Evolutionary conservation across 352 stramenopile species (phyloP), one percentile per base, ranked within the genome.

Genomic region (Globisporangium recalcitrans): DNA sequence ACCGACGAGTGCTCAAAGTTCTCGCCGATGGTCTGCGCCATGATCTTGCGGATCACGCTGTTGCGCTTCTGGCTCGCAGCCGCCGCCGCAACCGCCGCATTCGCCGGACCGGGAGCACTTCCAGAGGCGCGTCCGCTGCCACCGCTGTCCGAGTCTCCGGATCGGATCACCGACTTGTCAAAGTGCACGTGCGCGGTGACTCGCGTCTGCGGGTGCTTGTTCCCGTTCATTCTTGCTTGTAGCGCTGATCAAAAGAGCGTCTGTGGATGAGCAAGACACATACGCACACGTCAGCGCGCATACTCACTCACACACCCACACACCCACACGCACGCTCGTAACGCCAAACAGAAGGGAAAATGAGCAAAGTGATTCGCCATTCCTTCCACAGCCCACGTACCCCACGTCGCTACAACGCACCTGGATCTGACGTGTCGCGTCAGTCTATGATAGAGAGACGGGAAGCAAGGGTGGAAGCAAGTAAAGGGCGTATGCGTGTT

Each of bases 1-100:
- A 89, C 53, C 34, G 75, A 76, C 68, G 77, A 79, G 65, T 87
- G 82, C 53, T 93, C 85, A 21, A 80, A 80, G 55, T 85, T 65
- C 59, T 92, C 82, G 56, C 85, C 85, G 32, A 93, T 80, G 19
- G 85, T 92, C 63, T 92, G 82, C 58, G 75, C 65, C 77, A 91
- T 71, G 68, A 93, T 80, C 72, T 90, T 91, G 51, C 74, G 75
- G 60, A 91, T 75, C 21, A 91, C 69, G 36, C 68, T 80, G 34
- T 78, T 77, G 44, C 67, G 65, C 42, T 63, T 64, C 40, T 64
- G 53, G 36, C 16, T n/a, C 19, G n/a, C 51, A n/a, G 27, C 49
- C 3, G 27, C 51, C 9, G 29, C 51, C 29, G 29, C 51, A 10
- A 57, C 19, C 19, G 51, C 40, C 44, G 53, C 38, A 27, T 49